A percentile compares a stretch with the other conserved stretches of the same genome.
Evolutionary conservation across 768 basidiomycete species (phyloP).

Genomic region (Lentinula edodes): DNA sequence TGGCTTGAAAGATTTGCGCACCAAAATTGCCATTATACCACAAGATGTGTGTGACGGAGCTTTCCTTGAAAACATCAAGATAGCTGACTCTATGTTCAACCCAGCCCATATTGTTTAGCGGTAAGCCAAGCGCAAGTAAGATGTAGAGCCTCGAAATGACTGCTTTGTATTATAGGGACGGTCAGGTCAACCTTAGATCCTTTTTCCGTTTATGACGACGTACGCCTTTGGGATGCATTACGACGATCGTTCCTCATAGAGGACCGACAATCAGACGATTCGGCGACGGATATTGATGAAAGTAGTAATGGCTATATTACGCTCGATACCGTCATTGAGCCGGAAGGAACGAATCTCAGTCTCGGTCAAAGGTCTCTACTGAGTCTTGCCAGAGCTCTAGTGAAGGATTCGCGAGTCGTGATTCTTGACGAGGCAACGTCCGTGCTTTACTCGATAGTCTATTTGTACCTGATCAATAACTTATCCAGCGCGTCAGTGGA

Average conservation of each 20-base stretch:
- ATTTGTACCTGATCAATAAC: not conserved
- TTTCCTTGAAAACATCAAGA: not conserved
- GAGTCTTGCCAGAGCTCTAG: constrained; percentile 60
- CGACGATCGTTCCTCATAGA: constrained; percentile 45
- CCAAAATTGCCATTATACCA: constrained; percentile 59
- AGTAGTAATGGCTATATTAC: constrained; percentile 35
- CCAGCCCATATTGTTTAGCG: constrained; percentile 53
- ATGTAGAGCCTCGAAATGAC: constrained; percentile 18
- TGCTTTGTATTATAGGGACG: constrained; percentile 31
- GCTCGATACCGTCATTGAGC: constrained; percentile 56
- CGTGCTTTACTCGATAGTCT: not conserved
- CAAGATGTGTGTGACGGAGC: constrained; percentile 47
- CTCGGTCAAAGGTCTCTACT: constrained; percentile 56
- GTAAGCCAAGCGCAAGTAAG: constrained; percentile 24
- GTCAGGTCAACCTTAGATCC: constrained; percentile 55
- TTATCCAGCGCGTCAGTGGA: constrained; percentile 42
- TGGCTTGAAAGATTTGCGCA: constrained; percentile 58
- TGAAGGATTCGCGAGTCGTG: constrained; percentile 55
- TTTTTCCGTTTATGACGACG: constrained; percentile 59
- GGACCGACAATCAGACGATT: constrained; percentile 17
- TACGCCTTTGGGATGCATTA: constrained; percentile 68
- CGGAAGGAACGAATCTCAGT: constrained; percentile 57
- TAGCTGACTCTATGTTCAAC: constrained; percentile 6
- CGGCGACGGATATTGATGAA: not conserved
- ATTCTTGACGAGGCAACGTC: constrained; percentile 59